phyloP scores from a whole-genome alignment of 2,329 filamentous ascomycete species.

The Zymoseptoria tritici region DNA sequence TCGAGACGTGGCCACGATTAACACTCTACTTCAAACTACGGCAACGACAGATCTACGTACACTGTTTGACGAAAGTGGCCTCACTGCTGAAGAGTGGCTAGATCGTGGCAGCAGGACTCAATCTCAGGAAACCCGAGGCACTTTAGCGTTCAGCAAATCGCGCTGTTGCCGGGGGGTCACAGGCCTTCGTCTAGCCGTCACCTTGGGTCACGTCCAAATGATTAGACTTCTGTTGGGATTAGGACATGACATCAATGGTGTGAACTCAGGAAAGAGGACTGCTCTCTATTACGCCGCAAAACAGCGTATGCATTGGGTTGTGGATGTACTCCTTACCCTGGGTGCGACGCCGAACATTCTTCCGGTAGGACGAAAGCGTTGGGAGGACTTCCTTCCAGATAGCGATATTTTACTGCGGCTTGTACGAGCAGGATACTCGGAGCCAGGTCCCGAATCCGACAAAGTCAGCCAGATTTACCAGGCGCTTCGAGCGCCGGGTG shows the following conservation, averaged over 20 bases:
- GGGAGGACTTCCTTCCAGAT: neutral
- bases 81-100: neutral
- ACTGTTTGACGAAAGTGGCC: neutral
- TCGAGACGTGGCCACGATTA: neutral
- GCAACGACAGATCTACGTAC: neutral
- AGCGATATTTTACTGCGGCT: neutral
- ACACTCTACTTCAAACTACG: neutral
- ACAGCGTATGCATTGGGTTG: constrained; percentile 27
- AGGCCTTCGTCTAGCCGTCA: neutral
- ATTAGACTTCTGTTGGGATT: neutral
- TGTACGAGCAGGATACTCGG: neutral
- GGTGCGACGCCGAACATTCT: constrained; percentile 54
- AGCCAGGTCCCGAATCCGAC: neutral
- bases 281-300: neutral
- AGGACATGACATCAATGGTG: neutral
- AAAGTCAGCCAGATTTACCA: neutral
- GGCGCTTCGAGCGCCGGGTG: neutral
- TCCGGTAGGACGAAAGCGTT: neutral
- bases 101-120: neutral
- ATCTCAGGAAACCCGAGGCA: neutral
- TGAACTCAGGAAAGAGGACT: neutral
- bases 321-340: constrained; percentile 49
- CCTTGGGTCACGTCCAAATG: neutral
- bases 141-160: neutral
- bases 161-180: neutral